Percentiles rank a stretch among this genome's conserved stretches.
Conservation (phyloP, 73 alveolate species). For the Stentor roeselii region DNA sequence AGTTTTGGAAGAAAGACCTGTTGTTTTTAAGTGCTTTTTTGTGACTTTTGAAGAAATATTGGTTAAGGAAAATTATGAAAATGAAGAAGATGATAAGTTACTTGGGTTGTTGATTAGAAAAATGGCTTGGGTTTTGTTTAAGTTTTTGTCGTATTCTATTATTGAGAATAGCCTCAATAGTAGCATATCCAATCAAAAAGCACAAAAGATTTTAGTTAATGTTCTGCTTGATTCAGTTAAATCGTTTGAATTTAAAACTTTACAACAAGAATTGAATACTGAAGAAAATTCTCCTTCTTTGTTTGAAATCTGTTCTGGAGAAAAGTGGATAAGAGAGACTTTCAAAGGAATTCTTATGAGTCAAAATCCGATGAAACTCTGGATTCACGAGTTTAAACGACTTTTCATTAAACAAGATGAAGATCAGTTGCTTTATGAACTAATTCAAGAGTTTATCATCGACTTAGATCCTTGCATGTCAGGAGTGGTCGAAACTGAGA, state of each 20-base stretch:
- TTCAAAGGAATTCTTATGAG: neutral
- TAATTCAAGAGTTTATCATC: neutral
- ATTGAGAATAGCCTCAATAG: neutral
- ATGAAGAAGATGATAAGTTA: neutral
- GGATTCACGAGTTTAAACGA: neutral
- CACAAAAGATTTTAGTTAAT: neutral
- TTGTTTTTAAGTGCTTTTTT: neutral
- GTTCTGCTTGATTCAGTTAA: neutral
- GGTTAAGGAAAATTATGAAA: neutral
- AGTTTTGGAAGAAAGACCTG: conserved; percentile 10
- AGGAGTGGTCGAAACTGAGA: neutral
- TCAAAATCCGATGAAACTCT: neutral
- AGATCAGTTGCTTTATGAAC: neutral
- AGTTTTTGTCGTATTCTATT: neutral
- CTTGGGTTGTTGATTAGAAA: neutral
- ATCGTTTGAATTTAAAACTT: neutral
- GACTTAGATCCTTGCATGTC: neutral
- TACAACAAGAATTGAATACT: neutral
- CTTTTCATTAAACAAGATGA: neutral
- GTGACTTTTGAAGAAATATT: neutral
- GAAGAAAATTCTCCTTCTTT: neutral
- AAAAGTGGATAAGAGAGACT: neutral
- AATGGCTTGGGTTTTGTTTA: conserved; percentile 13
- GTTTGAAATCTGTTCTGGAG: neutral
- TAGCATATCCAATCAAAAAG: neutral